Conservation (phyloP, 1,284 basidiomycete genomes). For the Ceratobasidium sp. region DNA sequence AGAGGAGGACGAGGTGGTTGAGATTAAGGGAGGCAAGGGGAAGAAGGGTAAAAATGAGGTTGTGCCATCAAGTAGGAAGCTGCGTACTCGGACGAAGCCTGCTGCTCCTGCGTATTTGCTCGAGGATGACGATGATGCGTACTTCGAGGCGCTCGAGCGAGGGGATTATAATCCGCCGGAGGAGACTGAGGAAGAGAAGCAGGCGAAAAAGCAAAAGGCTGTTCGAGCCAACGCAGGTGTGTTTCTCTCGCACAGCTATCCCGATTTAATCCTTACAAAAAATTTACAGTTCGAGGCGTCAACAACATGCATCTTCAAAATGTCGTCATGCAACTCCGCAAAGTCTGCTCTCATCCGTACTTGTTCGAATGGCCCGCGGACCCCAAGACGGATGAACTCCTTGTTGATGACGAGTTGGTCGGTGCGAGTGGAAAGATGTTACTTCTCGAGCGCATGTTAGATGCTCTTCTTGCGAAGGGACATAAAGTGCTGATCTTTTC, state of each 20-base stretch:
- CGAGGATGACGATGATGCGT: conserved; percentile 77
- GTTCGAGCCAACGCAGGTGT: conserved; percentile 55
- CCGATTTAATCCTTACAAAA: conserved; percentile 27
- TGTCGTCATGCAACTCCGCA: conserved; percentile 88
- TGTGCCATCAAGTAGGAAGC: conserved; percentile 57
- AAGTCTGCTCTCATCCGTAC: conserved; percentile 93
- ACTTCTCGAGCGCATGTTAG: conserved; percentile 88
- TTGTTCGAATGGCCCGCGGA: conserved; percentile 91
- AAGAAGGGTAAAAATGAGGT: conserved; percentile 47
- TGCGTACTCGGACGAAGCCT: conserved; percentile 56
- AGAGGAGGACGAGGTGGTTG: conserved; percentile 54
- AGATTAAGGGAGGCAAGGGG: conserved; percentile 54
- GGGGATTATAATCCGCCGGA: conserved; percentile 57
- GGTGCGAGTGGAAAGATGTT: conserved; percentile 97
- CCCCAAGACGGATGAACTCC: conserved; percentile 68
- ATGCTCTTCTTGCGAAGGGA: conserved; percentile 74
- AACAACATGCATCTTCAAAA: conserved; percentile 95
- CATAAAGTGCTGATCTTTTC: conserved; percentile 95
- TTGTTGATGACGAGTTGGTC: conserved; percentile 82
- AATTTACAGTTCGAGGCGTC: conserved; percentile 76
- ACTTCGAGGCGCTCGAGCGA: conserved; percentile 74
- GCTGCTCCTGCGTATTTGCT: conserved; percentile 51
- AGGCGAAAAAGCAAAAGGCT: conserved; percentile 55
- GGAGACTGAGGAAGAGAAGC: conserved; percentile 56
- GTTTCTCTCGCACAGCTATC: conserved; percentile 55